Evolutionary conservation across 768 basidiomycete genomes (phyloP), one percentile per base, ranked within the genome.

Genomic region (Amanita phalloides): DNA sequence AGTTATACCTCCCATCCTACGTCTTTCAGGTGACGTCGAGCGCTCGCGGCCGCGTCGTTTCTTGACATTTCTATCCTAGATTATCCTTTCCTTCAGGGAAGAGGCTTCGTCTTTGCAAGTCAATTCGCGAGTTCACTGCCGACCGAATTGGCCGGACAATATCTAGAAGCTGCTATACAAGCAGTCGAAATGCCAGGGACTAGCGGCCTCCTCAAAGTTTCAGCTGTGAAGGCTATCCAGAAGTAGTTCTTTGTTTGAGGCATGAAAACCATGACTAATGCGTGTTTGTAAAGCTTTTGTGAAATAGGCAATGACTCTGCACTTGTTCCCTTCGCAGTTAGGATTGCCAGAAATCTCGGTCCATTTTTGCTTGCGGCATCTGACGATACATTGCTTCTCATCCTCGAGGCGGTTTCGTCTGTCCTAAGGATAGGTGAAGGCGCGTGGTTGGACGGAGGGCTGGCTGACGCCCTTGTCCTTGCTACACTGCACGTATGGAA

Each of bases 91-190:
- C 66, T 99, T 26, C 95, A 97, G 67, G 96, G 95, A 9, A 78
- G 96, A 54, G 89, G 83, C 0, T 96, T 97, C 54, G 90, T 98
- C 42, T 94, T 97, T 58, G 91, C 93, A 2, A 92, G 90, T 61
- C 86, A 92, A 60, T 97, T 82, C 61, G 77, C 88, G 1, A 79
- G 81, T 57, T 66, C 86, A 8, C 72, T 97, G 4, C 86, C 91
- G 0, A 58, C 75, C 10, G 73, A 81, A 51, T 73, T 93, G 45
- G 83, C 89, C 1, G 79, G 79, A 0, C 90, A 93, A 60, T 98
- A 97, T 62, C 72, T 98, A 32, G 82, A 87, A 21, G 90, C 90
- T 3, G 86, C 93, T 0, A 73, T 96, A 28, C 81, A 85, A 48
- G 92, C 90, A 7, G 76, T 99, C 7, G 90, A 94, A 66, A 77